Percentiles rank a stretch among this genome's conserved stretches.
Conservation (phyloP, 371 early-diverging fungal genomes). For the Haplosporangium sp. region DNA sequence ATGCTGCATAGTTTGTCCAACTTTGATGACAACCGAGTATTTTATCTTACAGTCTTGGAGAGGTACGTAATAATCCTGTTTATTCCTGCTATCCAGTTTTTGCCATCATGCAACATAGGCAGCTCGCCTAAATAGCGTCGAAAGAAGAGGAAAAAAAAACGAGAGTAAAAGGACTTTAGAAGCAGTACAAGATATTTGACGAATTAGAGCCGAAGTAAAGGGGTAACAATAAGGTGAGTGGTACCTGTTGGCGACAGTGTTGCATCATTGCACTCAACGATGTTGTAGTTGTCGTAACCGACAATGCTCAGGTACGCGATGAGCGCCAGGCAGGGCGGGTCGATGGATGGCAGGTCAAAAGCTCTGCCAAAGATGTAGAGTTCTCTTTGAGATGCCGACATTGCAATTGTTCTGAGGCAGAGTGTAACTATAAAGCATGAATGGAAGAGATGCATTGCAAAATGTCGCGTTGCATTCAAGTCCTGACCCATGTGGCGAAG, state of each 20-base stretch:
- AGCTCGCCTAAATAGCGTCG: conserved; percentile 62
- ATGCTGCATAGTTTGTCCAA: neutral
- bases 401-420: no score
- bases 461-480: no score
- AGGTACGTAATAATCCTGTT: conserved; percentile 66
- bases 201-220: neutral
- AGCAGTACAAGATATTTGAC: neutral
- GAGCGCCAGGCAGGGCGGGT: conserved; percentile 67
- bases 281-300: conserved; percentile 11
- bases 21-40: neutral
- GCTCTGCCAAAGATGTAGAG: conserved; percentile 71
- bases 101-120: conserved; percentile 69
- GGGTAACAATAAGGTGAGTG: neutral
- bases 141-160: neutral
- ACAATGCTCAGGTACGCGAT: conserved; percentile 66
- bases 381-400: conserved; percentile 20
- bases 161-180: neutral
- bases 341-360: conserved; percentile 69
- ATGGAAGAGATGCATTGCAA: no score
- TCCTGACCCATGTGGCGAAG: no score
- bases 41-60: conserved; percentile 46
- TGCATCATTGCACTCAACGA: conserved; percentile 24
- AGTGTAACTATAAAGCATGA: no score
- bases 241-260: conserved; percentile 7
- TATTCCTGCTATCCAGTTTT: conserved; percentile 68